A percentile compares a stretch with the other conserved stretches of the same genome.
phyloP scores from a whole-genome alignment of 1,284 basidiomycete species.

The Leccinum holopus region DNA sequence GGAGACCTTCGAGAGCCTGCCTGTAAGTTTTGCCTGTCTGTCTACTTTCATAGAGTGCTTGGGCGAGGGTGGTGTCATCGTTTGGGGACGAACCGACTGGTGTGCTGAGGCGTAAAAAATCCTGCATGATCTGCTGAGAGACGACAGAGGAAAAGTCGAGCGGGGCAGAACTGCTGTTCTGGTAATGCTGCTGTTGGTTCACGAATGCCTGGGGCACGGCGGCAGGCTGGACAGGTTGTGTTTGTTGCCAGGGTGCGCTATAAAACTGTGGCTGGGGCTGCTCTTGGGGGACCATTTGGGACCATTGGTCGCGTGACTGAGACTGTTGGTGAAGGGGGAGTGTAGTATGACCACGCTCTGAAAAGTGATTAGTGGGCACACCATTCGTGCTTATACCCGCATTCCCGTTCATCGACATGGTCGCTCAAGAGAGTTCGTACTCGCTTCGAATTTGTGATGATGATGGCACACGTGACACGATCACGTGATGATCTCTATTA shows the following conservation, averaged over 20 bases:
- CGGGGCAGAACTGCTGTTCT: slow-evolving; percentile 10
- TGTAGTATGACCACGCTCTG: slow-evolving; percentile 6
- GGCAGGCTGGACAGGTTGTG: slow-evolving; percentile 21
- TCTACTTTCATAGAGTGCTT: slow-evolving; percentile 39
- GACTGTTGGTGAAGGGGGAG: slow-evolving; percentile 22
- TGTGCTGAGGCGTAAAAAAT: slow-evolving; percentile 49
- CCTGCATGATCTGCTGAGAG: slow-evolving; percentile 51
- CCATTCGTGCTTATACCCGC: slow-evolving; percentile 16
- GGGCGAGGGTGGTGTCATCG: slow-evolving; percentile 56
- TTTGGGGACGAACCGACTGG: slow-evolving; percentile 50
- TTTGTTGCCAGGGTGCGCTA: slow-evolving; percentile 25
- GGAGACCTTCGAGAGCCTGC: slow-evolving; percentile 42
- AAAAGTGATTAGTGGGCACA: slow-evolving; percentile 15
- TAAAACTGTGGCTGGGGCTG: slow-evolving; percentile 24
- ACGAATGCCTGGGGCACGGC: slow-evolving; percentile 22
- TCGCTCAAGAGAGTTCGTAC: not conserved
- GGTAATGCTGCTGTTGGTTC: slow-evolving; percentile 23
- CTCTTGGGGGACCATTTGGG: slow-evolving; percentile 23
- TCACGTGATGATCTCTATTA: slow-evolving; percentile 5
- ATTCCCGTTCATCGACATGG: slow-evolving; percentile 17
- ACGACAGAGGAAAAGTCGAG: slow-evolving; percentile 38
- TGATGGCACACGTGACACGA: slow-evolving; percentile 11
- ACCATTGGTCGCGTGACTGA: slow-evolving; percentile 23
- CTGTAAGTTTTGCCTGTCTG: slow-evolving; percentile 39
- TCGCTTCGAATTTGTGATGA: not conserved